A percentile compares a stretch with the other conserved stretches of the same genome.
Conservation (phyloP, 2,329 filamentous ascomycete genomes). For the Helotiales sp. region DNA sequence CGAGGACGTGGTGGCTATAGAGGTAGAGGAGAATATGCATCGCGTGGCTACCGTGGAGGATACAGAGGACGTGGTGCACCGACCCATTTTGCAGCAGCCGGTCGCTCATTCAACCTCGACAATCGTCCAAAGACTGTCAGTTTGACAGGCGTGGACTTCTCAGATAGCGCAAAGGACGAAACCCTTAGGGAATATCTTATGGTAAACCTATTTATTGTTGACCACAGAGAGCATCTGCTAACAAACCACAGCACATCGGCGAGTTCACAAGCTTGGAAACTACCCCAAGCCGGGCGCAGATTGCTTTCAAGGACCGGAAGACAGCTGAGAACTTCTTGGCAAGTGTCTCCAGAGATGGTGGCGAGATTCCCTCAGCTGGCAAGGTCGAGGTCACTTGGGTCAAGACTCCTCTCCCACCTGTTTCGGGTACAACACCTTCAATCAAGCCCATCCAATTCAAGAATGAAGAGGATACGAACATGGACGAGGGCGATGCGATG, state of each 20-base stretch:
- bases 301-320: slow-evolving; percentile 70
- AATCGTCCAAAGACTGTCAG: slow-evolving; percentile 74
- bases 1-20: slow-evolving; percentile 47
- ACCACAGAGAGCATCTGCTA: slow-evolving; percentile 17
- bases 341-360: slow-evolving; percentile 50
- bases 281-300: slow-evolving; percentile 53
- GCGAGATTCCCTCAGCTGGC: slow-evolving; percentile 65
- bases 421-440: slow-evolving; percentile 25
- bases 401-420: slow-evolving; percentile 39
- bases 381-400: slow-evolving; percentile 71
- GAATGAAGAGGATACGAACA: slow-evolving; percentile 30
- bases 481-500: slow-evolving; percentile 43
- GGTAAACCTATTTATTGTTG: slow-evolving; percentile 51
- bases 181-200: slow-evolving; percentile 72
- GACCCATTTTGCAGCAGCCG: slow-evolving; percentile 28
- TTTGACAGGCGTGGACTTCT: slow-evolving; percentile 67
- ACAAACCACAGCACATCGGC: slow-evolving; percentile 57
- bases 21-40: slow-evolving; percentile 45
- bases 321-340: slow-evolving; percentile 72
- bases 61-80: slow-evolving; percentile 51
- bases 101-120: slow-evolving; percentile 68
- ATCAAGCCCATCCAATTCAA: slow-evolving; percentile 17
- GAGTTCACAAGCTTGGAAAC: slow-evolving; percentile 65
- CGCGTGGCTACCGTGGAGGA: slow-evolving; percentile 49
- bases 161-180: slow-evolving; percentile 67